These are phyloP conservation scores for Paecilomyces sp. DNA, from an alignment of 2,329 filamentous ascomycete species.

Conservation along the genomic window DNA sequence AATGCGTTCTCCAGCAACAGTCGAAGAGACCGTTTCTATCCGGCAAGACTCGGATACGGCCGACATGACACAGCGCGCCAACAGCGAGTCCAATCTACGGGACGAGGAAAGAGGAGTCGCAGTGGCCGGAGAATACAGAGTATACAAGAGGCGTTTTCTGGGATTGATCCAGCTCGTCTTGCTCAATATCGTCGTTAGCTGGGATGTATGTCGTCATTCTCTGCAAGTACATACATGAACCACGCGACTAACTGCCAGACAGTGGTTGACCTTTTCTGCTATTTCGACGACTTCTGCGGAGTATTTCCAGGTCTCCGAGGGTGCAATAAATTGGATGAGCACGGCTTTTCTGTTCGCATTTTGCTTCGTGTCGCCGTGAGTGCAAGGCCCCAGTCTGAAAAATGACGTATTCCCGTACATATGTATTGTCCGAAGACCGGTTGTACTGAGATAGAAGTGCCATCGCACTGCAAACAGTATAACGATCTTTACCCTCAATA, in stretches of 20 bases:
- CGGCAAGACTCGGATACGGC: background rate
- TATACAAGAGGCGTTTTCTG: constrained; percentile 85
- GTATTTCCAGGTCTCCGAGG: constrained; percentile 70
- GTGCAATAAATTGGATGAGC: constrained; percentile 84
- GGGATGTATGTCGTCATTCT: constrained; percentile 65
- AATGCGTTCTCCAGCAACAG: background rate
- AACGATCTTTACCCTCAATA: constrained; percentile 70
- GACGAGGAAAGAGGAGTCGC: constrained; percentile 4
- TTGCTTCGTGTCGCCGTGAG: constrained; percentile 59
- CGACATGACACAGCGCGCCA: constrained; percentile 1
- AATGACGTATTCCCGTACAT: background rate
- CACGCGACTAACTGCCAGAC: background rate
- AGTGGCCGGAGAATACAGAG: constrained; percentile 34
- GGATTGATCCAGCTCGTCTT: constrained; percentile 76
- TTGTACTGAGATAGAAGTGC: background rate
- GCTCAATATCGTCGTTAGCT: constrained; percentile 87
- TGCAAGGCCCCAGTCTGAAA: constrained; percentile 8
- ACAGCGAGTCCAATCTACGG: background rate
- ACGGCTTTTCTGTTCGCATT: constrained; percentile 85
- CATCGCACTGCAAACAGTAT: constrained; percentile 25
- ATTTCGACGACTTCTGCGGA: constrained; percentile 65
- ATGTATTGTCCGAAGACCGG: background rate
- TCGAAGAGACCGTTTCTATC: background rate
- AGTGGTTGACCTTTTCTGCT: constrained; percentile 91
- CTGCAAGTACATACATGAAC: background rate